Evolutionary conservation across 2,329 filamentous ascomycete genomes (phyloP), one percentile per base, ranked within the genome.

Genomic region (Penicillium palitans): DNA sequence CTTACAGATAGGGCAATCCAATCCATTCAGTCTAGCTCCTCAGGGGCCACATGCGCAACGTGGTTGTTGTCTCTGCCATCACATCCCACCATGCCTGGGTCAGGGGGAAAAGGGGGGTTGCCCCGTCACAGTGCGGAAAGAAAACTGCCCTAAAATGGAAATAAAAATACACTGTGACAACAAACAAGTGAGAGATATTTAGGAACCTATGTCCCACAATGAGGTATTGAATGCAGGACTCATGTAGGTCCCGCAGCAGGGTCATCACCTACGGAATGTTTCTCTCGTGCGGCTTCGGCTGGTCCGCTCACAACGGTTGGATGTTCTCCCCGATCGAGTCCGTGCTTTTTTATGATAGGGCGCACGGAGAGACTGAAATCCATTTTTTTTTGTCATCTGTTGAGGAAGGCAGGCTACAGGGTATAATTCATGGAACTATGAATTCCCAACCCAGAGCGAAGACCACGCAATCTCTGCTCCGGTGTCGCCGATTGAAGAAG

Each of bases 61-160:
- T 67, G 62, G 62, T 66, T 65, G 58, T 58, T 63, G 54, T 60
- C 19, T 55, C 46, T 50, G 39, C 54, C 56, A 52, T 58, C 17
- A 44, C 58, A 58, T 60, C 35, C 59, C 52, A 58, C 54, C 29
- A 44, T 57, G 55, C 29, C 55, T 35, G 59, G 52, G 35, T 47
- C 45, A 59, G 61, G 45, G 55, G 41, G 27, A 27, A 49, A 55
- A 55, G 58, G 53, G 52, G 48, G 62, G 59, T 56, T 27, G 54
- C 42, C 59, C 52, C 37, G 53, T 53, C 57, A 27, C 52, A 53
- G 19, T 31, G 35, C 24, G 17, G 29, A 29, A 54, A 54, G 27
- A 37, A 42, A 37, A 19, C 15, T 6, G 24, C 15, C 17, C 29
- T 7, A n/a, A 35, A 35, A 33, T 19, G 6, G 21, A 35, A 44